Evolutionary conservation across 2,329 filamentous ascomycete species (phyloP).

Genomic region (Xylariales sp.): DNA sequence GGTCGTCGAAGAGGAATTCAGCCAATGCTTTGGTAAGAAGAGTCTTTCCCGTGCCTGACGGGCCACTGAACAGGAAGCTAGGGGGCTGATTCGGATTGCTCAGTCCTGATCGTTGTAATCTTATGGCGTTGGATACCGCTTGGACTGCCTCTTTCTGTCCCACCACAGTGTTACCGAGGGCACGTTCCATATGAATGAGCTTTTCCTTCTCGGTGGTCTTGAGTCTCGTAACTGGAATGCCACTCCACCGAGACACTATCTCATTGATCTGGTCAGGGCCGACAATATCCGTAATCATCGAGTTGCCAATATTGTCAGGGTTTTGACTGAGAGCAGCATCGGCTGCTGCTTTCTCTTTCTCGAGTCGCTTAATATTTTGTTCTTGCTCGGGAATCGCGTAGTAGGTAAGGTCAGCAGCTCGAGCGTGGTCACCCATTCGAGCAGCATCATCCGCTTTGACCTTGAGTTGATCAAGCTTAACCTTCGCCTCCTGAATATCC

Average conservation of each 20-base stretch:
- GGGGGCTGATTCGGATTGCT: constrained; percentile 96
- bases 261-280: constrained; percentile 99
- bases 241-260: constrained; percentile 97
- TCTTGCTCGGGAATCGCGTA: constrained; percentile 97
- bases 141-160: constrained; percentile 94
- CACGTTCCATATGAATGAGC: constrained; percentile 95
- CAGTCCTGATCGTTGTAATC: constrained; percentile 92
- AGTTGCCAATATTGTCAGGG: constrained; percentile 64
- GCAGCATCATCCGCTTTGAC: constrained; percentile 95
- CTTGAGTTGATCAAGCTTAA: constrained; percentile 91
- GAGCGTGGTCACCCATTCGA: constrained; percentile 83
- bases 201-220: constrained; percentile 98
- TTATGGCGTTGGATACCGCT: constrained; percentile 94
- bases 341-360: constrained; percentile 80
- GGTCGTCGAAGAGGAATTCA: constrained; percentile 97
- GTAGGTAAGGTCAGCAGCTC: constrained; percentile 94
- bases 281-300: constrained; percentile 91
- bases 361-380: constrained; percentile 80
- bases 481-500: constrained; percentile 92
- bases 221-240: constrained; percentile 93
- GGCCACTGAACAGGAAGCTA: constrained; percentile 98
- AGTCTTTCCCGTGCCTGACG: constrained; percentile 98
- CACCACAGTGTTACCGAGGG: constrained; percentile 84
- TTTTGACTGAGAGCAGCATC: constrained; percentile 75
- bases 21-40: constrained; percentile 95